Evolutionary conservation across 108 stramenopile species (phyloP).

Genomic region (Cyclostephanos invisitatus): DNA sequence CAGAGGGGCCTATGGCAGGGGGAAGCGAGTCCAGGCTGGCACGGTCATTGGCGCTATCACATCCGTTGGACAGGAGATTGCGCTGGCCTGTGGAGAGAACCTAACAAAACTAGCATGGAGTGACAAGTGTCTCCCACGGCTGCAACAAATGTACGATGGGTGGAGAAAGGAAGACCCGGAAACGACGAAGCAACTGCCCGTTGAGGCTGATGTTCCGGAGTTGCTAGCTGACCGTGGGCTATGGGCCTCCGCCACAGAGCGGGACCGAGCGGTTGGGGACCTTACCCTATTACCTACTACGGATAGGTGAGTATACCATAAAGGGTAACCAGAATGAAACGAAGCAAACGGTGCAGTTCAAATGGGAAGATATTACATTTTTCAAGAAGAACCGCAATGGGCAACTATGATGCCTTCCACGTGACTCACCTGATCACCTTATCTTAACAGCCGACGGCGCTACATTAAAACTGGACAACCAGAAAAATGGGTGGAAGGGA

Average conservation of each 20-base stretch:
- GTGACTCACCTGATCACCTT: neutral
- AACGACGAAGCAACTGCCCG: neutral
- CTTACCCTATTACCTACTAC: neutral
- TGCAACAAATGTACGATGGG: neutral
- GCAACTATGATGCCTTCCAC: neutral
- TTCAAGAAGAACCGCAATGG: neutral
- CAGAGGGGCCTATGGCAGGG: neutral
- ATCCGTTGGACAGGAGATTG: constrained; percentile 16
- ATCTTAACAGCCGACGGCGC: neutral
- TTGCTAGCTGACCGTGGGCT: neutral
- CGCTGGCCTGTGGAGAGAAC: constrained; percentile 12
- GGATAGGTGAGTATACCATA: constrained; percentile 10
- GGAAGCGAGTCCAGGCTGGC: constrained; percentile 7
- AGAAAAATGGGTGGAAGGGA: neutral
- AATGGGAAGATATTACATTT: neutral
- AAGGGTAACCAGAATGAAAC: neutral
- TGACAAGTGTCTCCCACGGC: neutral
- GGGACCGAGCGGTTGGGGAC: constrained; percentile 1
- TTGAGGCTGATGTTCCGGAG: neutral
- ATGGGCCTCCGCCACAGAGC: neutral
- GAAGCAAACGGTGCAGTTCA: constrained; percentile 2
- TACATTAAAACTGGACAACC: neutral
- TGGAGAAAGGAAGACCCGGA: neutral
- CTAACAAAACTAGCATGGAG: constrained; percentile 4
- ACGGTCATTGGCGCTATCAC: constrained; percentile 17